phyloP scores from a whole-genome alignment of 192 early-diverging fungal species.

The Geranomyces michiganensis region DNA sequence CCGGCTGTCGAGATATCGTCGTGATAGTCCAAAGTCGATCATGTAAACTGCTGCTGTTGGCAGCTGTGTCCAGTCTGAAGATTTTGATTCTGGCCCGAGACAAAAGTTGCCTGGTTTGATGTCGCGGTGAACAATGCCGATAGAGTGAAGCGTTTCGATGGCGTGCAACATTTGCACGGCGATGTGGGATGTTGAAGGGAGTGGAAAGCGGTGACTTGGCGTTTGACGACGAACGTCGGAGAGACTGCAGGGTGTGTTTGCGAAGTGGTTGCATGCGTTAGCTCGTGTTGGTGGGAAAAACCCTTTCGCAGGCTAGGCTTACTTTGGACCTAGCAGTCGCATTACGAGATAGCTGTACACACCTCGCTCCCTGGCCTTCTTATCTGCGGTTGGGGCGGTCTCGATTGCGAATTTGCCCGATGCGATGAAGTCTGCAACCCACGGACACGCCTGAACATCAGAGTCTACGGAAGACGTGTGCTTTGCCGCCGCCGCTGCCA shows the following conservation, averaged over 20 bases:
- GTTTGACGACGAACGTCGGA: constrained; percentile 51
- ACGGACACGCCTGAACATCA: constrained; percentile 4
- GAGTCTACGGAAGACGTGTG: constrained; percentile 35
- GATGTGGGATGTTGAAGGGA: constrained; percentile 46
- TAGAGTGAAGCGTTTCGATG: constrained; percentile 50
- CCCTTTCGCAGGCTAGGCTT: constrained; percentile 3
- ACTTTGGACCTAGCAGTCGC: constrained; percentile 59
- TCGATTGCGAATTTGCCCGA: constrained; percentile 15
- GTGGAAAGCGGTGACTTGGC: constrained; percentile 40
- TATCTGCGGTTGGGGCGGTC: too few species aligned
- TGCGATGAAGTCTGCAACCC: constrained; percentile 14
- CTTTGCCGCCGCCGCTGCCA: constrained; percentile 4
- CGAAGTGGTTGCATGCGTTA: neutral
- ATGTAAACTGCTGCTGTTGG: neutral
- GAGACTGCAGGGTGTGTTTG: too few species aligned
- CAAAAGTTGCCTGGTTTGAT: constrained; percentile 62
- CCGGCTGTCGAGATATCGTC: neutral
- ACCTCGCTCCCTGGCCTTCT: constrained; percentile 13
- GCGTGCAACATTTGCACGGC: constrained; percentile 56
- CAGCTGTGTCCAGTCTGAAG: constrained; percentile 6
- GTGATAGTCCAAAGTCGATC: neutral
- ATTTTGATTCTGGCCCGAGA: neutral
- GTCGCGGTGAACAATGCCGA: constrained; percentile 60
- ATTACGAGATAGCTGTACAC: constrained; percentile 60
- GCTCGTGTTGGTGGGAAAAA: neutral